Evolutionary conservation across 2,329 filamentous ascomycete genomes (phyloP).

Genomic region (Aspergillus amoenus): DNA sequence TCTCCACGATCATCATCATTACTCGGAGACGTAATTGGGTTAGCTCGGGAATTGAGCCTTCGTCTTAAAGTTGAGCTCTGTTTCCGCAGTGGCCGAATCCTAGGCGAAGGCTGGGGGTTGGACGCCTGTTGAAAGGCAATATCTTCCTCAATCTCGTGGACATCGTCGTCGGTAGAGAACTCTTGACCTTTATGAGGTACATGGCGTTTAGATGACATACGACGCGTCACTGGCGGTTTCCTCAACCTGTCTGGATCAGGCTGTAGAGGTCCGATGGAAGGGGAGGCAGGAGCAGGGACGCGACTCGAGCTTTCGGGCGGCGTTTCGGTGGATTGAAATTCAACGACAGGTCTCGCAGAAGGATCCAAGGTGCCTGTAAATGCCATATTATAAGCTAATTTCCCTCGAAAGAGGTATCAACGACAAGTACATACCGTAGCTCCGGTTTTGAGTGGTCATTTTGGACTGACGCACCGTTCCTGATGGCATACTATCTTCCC

Average conservation of each 20-base stretch:
- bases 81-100: conserved; percentile 33
- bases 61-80: conserved; percentile 43
- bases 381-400: conserved; percentile 1
- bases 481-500: conserved; percentile 12
- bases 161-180: conserved; percentile 89
- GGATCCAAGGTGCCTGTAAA: conserved; percentile 33
- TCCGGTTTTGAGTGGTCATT: conserved; percentile 22
- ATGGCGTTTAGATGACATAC: conserved; percentile 69
- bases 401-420: not conserved
- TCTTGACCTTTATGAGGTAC: conserved; percentile 78
- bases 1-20: conserved; percentile 39
- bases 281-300: conserved; percentile 45
- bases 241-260: conserved; percentile 53
- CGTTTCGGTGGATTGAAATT: conserved; percentile 29
- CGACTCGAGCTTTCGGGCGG: conserved; percentile 29
- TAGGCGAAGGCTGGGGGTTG: conserved; percentile 33
- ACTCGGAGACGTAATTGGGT: conserved; percentile 35
- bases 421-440: conserved; percentile 27
- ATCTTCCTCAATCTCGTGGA: conserved; percentile 75
- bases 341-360: conserved; percentile 20
- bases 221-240: conserved; percentile 72
- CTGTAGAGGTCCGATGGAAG: conserved; percentile 38
- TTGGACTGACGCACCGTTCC: conserved; percentile 19
- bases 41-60: conserved; percentile 33
- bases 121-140: conserved; percentile 44